A percentile compares a stretch with the other conserved stretches of the same genome.
Conservation (phyloP, 257 asterid genomes). For the Capsicum baccatum region DNA sequence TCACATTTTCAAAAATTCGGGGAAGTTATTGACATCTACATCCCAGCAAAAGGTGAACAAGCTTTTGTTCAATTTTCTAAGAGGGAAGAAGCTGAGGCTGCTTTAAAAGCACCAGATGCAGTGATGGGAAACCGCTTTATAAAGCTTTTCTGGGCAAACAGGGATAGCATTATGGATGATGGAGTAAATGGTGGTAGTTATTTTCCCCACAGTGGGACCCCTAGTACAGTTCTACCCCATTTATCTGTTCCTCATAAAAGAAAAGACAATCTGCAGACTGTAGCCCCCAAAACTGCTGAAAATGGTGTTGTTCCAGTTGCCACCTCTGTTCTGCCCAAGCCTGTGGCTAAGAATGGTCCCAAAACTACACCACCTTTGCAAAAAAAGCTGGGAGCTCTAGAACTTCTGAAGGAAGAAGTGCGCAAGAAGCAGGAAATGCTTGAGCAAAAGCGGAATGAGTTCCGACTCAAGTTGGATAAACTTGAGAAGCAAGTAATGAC, state of each 20-base stretch:
- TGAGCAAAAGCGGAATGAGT: conserved; percentile 86
- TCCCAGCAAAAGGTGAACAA: conserved; percentile 67
- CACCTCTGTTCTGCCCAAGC: conserved; percentile 54
- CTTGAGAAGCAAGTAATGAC: conserved; percentile 82
- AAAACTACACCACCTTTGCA: conserved; percentile 67
- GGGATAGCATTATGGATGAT: conserved; percentile 78
- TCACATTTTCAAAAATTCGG: conserved; percentile 94
- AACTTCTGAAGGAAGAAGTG: conserved; percentile 86
- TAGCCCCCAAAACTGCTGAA: conserved; percentile 47
- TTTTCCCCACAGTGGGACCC: conserved; percentile 39
- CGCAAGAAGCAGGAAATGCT: conserved; percentile 99
- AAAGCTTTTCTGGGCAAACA: conserved; percentile 96
- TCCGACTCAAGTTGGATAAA: conserved; percentile 69
- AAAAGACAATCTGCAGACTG: conserved; percentile 53
- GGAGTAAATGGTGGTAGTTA: conserved; percentile 48
- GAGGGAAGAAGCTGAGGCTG: conserved; percentile 95
- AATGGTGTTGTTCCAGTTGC: conserved; percentile 41
- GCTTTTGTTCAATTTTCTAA: conserved; percentile 93
- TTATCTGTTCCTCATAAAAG: conserved; percentile 48
- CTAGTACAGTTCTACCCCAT: conserved; percentile 44
- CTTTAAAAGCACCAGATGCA: conserved; percentile 94
- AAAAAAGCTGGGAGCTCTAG: conserved; percentile 81
- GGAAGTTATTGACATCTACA: conserved; percentile 76
- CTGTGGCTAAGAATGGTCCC: conserved; percentile 49
- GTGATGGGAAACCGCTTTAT: conserved; percentile 98